Percentiles rank a stretch among this genome's conserved stretches.
Conservation (phyloP, 2,329 filamentous ascomycete genomes). For the Ophiosphaerella herpotricha region DNA sequence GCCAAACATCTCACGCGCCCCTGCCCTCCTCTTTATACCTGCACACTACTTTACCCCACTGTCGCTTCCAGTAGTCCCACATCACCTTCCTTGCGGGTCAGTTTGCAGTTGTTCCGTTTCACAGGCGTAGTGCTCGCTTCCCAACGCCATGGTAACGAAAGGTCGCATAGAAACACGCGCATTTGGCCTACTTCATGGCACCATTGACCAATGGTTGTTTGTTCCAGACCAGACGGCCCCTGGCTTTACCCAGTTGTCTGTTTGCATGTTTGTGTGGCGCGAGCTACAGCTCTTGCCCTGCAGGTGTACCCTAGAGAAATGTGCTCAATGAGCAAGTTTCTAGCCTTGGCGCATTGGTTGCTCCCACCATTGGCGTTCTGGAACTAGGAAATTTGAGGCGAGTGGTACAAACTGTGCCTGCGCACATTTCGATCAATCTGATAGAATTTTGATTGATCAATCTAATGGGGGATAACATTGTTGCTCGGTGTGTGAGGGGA, state of each 20-base stretch:
- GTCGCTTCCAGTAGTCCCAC: background rate
- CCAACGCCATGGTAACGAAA: conserved; percentile 10
- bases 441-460: background rate
- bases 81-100: background rate
- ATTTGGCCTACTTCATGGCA: background rate
- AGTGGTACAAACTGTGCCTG: background rate
- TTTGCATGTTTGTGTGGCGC: conserved; percentile 26
- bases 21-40: conserved; percentile 12
- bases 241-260: background rate
- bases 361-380: background rate
- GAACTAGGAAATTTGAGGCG: background rate
- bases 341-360: conserved; percentile 14
- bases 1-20: conserved; percentile 1
- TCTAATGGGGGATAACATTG: background rate
- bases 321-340: conserved; percentile 37
- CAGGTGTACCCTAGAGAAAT: conserved; percentile 20
- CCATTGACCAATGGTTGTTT: background rate
- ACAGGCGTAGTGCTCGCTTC: conserved; percentile 1
- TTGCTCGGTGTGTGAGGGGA: background rate
- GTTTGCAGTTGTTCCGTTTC: background rate
- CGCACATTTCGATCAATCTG: background rate
- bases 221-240: background rate
- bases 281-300: conserved; percentile 26
- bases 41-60: background rate
- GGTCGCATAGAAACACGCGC: conserved; percentile 5